phyloP scores from a whole-genome alignment of 768 basidiomycete genomes.

The Podaxis sp. region DNA sequence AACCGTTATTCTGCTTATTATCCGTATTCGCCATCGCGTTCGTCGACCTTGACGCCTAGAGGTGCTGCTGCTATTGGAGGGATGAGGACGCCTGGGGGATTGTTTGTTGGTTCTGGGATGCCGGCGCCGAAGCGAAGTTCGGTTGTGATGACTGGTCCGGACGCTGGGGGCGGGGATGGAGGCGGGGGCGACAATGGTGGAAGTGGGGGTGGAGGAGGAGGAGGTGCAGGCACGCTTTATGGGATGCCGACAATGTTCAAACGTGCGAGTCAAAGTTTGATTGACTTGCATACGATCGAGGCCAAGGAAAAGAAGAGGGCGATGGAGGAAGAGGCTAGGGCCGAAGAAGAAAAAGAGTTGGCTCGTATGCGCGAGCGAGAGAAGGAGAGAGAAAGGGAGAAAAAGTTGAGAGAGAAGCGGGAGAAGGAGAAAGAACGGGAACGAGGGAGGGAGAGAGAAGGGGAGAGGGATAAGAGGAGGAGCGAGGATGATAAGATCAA shows the following conservation, averaged over 20 bases:
- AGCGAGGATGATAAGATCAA: constrained; percentile 9
- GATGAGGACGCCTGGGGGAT: neutral
- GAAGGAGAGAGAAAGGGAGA: constrained; percentile 21
- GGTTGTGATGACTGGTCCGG: neutral
- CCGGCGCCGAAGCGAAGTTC: constrained; percentile 9
- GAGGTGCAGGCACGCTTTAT: constrained; percentile 7
- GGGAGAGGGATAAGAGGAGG: constrained; percentile 10
- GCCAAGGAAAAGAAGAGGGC: constrained; percentile 20
- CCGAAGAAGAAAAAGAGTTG: constrained; percentile 28
- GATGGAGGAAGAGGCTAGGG: constrained; percentile 13
- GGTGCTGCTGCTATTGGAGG: constrained; percentile 3
- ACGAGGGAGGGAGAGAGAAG: constrained; percentile 8
- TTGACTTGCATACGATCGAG: constrained; percentile 44
- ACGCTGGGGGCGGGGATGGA: neutral
- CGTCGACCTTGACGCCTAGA: constrained; percentile 15
- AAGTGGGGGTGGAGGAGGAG: neutral
- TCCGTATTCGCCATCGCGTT: neutral
- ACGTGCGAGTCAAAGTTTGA: constrained; percentile 61
- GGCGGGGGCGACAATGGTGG: constrained; percentile 13
- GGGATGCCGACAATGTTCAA: constrained; percentile 49
- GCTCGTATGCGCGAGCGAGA: constrained; percentile 27
- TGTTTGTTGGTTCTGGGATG: neutral
- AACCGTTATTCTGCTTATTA: neutral
- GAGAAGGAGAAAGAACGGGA: constrained; percentile 3
- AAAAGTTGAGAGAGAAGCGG: constrained; percentile 2